phyloP scores from a whole-genome alignment of 768 basidiomycete genomes.

The Erythrobasidium yunnanense region DNA sequence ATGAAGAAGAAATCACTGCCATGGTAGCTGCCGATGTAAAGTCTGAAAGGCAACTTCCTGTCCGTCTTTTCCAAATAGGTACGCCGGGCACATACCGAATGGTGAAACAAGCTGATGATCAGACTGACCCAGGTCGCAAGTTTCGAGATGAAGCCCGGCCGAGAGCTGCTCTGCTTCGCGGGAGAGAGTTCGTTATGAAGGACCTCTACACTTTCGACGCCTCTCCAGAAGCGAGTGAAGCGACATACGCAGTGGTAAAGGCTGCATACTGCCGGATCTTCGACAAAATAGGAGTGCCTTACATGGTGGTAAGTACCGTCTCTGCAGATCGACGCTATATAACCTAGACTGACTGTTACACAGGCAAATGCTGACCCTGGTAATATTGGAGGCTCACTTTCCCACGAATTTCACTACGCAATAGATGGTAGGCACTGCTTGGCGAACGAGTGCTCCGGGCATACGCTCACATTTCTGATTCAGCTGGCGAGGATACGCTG shows the following conservation, averaged over 20 bases:
- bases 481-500: slow-evolving; percentile 28
- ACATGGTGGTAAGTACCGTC: slow-evolving; percentile 15
- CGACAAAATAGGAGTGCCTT: slow-evolving; percentile 22
- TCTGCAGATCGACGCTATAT: not conserved
- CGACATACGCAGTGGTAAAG: slow-evolving; percentile 15
- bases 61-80: slow-evolving; percentile 27
- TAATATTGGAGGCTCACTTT: slow-evolving; percentile 24
- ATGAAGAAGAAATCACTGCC: slow-evolving; percentile 29
- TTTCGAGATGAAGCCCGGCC: slow-evolving; percentile 28
- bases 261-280: slow-evolving; percentile 28
- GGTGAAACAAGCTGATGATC: not conserved
- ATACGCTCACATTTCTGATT: not conserved
- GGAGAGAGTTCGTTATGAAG: slow-evolving; percentile 30
- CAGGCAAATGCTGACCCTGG: slow-evolving; percentile 29
- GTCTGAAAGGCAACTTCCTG: slow-evolving; percentile 17
- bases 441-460: not conserved
- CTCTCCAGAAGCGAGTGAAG: not conserved
- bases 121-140: slow-evolving; percentile 14
- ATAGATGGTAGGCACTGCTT: not conserved
- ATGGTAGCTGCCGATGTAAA: slow-evolving; percentile 24
- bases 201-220: slow-evolving; percentile 30
- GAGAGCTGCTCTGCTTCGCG: slow-evolving; percentile 25
- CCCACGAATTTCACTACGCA: slow-evolving; percentile 29
- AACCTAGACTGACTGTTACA: not conserved
- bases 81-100: not conserved